Evolutionary conservation across 768 basidiomycete genomes (phyloP), one percentile per base, ranked within the genome.

Genomic region (Lactarius quietus): DNA sequence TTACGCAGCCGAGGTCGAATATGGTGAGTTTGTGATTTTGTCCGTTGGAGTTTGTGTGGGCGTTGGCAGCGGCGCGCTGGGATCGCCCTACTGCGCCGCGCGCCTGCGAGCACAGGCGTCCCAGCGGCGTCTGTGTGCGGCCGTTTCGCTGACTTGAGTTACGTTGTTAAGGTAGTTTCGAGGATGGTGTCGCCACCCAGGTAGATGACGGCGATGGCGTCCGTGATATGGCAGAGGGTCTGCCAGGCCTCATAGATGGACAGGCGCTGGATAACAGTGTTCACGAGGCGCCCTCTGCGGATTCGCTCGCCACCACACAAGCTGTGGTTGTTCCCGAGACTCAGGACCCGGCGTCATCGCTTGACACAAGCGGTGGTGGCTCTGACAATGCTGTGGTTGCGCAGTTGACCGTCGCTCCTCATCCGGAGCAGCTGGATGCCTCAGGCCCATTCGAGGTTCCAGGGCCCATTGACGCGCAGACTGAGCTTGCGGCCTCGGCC

Each of bases 91-190:
- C 20, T 64, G 65, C 61, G 66, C 61, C 66, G 66, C 52, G 41
- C 61, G 58, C 66, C 66, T 41, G 68, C 58, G 51, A 61, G 67
- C 66, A 63, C 62, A 62, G 66, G 54, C 60, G 62, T 65, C 61
- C 66, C 55, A 31, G 54, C 59, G 57, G 60, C 67, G 67, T 64
- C 69, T 65, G 63, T 57, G 63, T 59, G 68, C 77, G 79, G 83
- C 81, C 84, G 79, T 81, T 79, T 80, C 74, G 76, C 89, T 90
- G 76, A 91, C 84, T 74, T 76, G 71, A 78, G 78, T 82, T 75
- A 82, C 84, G 83, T 52, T 70, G 69, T 70, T 73, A 73, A 82
- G 80, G 82, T 73, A 71, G 80, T 77, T 76, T 80, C 76, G 77
- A 79, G 73, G 75, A 75, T 70, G 72, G 72, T 67, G 77, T 67